Evolutionary conservation across 192 early-diverging fungal genomes (phyloP).

Genomic region (Mortierella antarctica): DNA sequence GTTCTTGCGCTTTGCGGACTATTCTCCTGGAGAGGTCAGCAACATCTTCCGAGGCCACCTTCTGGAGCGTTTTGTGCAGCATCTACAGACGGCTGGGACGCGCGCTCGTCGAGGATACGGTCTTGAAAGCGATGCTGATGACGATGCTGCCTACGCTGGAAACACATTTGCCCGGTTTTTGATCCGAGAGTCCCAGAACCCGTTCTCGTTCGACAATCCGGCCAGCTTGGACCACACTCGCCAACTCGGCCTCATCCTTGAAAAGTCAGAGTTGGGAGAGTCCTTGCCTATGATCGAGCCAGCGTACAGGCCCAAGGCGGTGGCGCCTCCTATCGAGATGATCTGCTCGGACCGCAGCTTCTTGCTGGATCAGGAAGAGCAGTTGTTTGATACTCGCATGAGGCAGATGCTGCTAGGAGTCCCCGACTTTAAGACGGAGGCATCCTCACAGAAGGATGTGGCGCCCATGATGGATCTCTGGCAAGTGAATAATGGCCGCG

Average conservation of each 20-base stretch:
- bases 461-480: conserved; percentile 41
- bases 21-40: conserved; percentile 56
- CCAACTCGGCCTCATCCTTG: conserved; percentile 21
- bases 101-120: conserved; percentile 48
- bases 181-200: conserved; percentile 43
- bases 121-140: conserved; percentile 13
- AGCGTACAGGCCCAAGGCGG: conserved; percentile 64
- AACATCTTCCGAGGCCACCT: conserved; percentile 52
- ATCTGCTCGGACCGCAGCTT: conserved; percentile 74
- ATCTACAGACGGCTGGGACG: conserved; percentile 43
- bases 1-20: conserved; percentile 66
- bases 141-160: conserved; percentile 29
- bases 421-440: conserved; percentile 35
- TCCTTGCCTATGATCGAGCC: conserved; percentile 50
- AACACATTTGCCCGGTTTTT: conserved; percentile 59
- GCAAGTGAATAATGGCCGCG: conserved; percentile 40
- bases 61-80: conserved; percentile 54
- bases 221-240: conserved; percentile 26
- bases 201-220: conserved; percentile 22
- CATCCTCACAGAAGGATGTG: conserved; percentile 3
- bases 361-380: conserved; percentile 60
- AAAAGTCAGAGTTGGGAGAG: conserved; percentile 40
- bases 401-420: conserved; percentile 56
- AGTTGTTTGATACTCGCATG: conserved; percentile 57
- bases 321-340: conserved; percentile 71